These are phyloP conservation scores for Myxozyma vanderwaltii DNA, from an alignment of 805 yeast species.

Conservation along the genomic window DNA sequence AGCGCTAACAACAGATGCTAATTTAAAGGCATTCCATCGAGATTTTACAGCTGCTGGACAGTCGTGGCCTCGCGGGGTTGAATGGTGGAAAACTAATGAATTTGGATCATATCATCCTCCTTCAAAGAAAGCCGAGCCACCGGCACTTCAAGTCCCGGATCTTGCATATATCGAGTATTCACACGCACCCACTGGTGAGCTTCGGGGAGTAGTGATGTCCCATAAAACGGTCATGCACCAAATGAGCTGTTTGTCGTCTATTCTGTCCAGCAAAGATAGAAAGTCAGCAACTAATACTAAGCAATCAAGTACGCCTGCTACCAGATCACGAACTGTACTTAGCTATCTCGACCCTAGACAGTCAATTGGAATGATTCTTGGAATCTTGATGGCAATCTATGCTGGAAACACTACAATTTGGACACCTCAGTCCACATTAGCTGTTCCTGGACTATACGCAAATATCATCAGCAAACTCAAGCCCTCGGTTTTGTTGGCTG, in stretches of 20 bases:
- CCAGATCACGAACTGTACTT: conserved; percentile 57
- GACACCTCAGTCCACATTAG: conserved; percentile 73
- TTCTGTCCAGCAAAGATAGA: conserved; percentile 51
- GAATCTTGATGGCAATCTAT: conserved; percentile 77
- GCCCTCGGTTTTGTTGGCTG: conserved; percentile 77
- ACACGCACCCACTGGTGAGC: conserved; percentile 84
- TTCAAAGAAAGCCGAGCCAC: conserved; percentile 59
- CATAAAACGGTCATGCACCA: conserved; percentile 88
- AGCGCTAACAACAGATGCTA: conserved; percentile 78
- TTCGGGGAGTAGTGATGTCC: conserved; percentile 90
- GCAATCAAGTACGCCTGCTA: conserved; percentile 33
- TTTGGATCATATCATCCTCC: conserved; percentile 69
- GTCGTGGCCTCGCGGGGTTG: conserved; percentile 74
- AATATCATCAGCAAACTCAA: conserved; percentile 68
- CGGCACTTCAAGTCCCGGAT: conserved; percentile 73
- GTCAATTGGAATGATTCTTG: conserved; percentile 83
- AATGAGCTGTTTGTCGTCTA: conserved; percentile 71
- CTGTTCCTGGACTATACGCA: conserved; percentile 84
- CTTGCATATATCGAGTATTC: conserved; percentile 92
- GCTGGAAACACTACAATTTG: conserved; percentile 81
- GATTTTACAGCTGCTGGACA: conserved; percentile 50
- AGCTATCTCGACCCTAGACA: conserved; percentile 69
- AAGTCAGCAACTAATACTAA: not conserved
- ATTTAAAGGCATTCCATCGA: conserved; percentile 72
- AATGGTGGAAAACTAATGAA: conserved; percentile 82